Conservation (phyloP, 306 rosid species). For the Malus domestica region ASM211411v1 NC_041791.1:30858001-30858500, state of each 20-base stretch:
- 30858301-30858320: no score
- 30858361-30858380: no score
- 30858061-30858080: conserved; percentile 41
- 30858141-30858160: conserved; percentile 28
- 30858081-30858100: conserved; percentile 4
- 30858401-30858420: no score
- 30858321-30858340: no score
- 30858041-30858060: conserved; percentile 30
- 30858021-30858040: conserved; percentile 8
- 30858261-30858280: no score
- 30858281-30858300: no score
- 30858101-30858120: no score
- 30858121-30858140: conserved; percentile 30
- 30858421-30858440: not conserved
- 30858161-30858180: conserved; percentile 8
- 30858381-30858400: no score
- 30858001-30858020: conserved; percentile 14
- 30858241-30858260: no score
- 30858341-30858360: no score
- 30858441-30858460: no score
- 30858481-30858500: not conserved
- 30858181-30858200: not conserved
- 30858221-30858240: no score
- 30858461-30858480: not conserved
- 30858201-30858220: not conserved